Percentiles rank a stretch among this genome's conserved stretches.
phyloP scores from a whole-genome alignment of 768 basidiomycete species.

The Megacollybia marginata region DNA sequence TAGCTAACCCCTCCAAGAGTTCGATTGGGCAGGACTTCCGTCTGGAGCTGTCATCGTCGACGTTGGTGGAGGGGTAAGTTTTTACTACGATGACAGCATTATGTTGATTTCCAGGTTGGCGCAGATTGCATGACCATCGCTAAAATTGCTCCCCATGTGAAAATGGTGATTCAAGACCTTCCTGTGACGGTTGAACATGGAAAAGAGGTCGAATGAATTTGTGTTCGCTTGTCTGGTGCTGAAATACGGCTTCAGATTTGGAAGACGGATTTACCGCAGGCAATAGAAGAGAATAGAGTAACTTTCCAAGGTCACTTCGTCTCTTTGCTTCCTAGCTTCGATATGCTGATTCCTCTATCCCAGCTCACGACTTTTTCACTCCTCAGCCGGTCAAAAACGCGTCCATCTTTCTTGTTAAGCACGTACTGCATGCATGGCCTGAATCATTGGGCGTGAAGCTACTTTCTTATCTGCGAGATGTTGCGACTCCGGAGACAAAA shows the following conservation, averaged over 20 bases:
- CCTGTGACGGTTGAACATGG: not conserved
- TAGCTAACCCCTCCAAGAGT: not conserved
- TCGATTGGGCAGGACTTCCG: not conserved
- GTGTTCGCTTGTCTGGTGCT: not conserved
- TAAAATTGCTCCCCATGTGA: not conserved
- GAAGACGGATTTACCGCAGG: not conserved
- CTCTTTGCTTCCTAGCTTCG: not conserved
- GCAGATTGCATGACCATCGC: not conserved
- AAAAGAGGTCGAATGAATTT: not conserved
- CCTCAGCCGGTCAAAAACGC: conserved; percentile 29
- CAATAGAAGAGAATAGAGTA: not conserved
- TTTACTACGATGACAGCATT: too few relatives aligned
- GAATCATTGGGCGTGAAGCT: conserved; percentile 31
- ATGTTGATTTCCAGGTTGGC: not conserved
- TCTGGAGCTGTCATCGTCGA: not conserved
- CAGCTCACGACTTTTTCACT: conserved; percentile 42
- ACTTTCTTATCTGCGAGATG: conserved; percentile 32
- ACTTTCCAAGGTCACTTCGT: not conserved
- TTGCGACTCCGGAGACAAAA: conserved; percentile 8
- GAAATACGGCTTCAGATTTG: not conserved
- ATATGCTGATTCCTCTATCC: not conserved
- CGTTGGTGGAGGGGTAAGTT: not conserved
- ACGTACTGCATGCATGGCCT: conserved; percentile 46
- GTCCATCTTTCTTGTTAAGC: conserved; percentile 37
- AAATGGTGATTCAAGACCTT: not conserved